Conservation (phyloP, 2,329 filamentous ascomycete species). For the Fusarium nygamai region DNA sequence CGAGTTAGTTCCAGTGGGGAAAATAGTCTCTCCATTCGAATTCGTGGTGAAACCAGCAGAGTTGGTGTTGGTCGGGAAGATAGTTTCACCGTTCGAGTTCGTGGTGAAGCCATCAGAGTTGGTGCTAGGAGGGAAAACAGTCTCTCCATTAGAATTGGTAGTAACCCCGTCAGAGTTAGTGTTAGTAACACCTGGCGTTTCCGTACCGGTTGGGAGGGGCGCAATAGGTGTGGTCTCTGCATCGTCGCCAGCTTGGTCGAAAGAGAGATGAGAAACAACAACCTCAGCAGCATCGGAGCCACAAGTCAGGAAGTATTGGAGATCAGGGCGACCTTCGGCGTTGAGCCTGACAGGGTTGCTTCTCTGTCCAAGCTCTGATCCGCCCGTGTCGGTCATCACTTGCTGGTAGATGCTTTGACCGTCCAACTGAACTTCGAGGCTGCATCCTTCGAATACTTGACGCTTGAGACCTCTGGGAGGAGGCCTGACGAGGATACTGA, state of each 20-base stretch:
- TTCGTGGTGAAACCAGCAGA: neutral
- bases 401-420: neutral
- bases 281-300: neutral
- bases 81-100: accelerated
- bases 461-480: neutral
- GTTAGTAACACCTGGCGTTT: neutral
- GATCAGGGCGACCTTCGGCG: neutral
- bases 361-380: neutral
- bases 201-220: neutral
- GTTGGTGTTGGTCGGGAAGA: neutral
- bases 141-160: neutral
- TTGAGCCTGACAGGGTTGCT: neutral
- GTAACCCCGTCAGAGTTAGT: neutral
- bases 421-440: neutral
- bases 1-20: neutral
- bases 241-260: slow-evolving; percentile 36
- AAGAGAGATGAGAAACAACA: neutral
- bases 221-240: slow-evolving; percentile 41
- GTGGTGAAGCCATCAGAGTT: neutral
- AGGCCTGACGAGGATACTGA: neutral
- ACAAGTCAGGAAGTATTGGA: neutral
- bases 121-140: neutral
- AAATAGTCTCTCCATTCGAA: neutral
- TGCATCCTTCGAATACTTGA: neutral
- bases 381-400: neutral